phyloP scores from a whole-genome alignment of 176 grass and related monocot species.

The sorghum (Sorghum bicolor) region DNA sequence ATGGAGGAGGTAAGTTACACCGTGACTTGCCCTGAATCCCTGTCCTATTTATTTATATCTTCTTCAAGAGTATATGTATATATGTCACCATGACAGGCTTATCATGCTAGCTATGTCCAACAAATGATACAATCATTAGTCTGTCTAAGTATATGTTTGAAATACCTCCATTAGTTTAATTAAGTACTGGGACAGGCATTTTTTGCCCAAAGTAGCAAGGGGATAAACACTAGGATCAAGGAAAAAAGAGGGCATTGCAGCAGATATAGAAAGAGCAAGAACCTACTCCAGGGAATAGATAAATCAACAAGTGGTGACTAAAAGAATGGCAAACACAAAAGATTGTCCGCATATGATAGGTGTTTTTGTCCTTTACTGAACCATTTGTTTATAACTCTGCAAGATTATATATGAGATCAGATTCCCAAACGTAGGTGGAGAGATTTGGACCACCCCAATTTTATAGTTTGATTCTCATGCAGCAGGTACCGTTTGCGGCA shows the following conservation, averaged over 20 bases:
- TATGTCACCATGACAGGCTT: neutral
- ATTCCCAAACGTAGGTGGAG: slow-evolving; percentile 37
- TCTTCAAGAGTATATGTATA: slow-evolving; percentile 12
- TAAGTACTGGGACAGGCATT: slow-evolving; percentile 21
- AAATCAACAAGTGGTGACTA: slow-evolving; percentile 33
- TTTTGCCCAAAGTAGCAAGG: slow-evolving; percentile 48
- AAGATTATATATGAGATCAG: slow-evolving; percentile 25
- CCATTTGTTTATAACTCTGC: slow-evolving; percentile 29
- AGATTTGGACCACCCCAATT: slow-evolving; percentile 38
- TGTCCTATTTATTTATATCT: slow-evolving; percentile 34
- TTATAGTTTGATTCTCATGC: slow-evolving; percentile 37
- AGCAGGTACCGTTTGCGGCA: slow-evolving; percentile 38
- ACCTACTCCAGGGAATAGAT: slow-evolving; percentile 29
- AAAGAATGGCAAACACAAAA: slow-evolving; percentile 37
- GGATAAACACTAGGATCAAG: slow-evolving; percentile 37
- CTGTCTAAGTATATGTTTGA: neutral
- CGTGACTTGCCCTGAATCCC: too few relatives aligned
- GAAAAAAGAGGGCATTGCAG: slow-evolving; percentile 21
- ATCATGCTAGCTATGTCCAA: slow-evolving; percentile 16
- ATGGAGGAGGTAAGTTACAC: too few relatives aligned
- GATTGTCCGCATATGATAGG: slow-evolving; percentile 31
- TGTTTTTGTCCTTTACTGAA: slow-evolving; percentile 42
- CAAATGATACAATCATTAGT: slow-evolving; percentile 40
- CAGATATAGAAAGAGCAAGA: slow-evolving; percentile 45
- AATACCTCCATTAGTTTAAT: neutral